Evolutionary conservation across 345 rosid genomes (phyloP), one percentile per base, ranked within the genome.

Genomic region (Populus ilicifolia): DNA sequence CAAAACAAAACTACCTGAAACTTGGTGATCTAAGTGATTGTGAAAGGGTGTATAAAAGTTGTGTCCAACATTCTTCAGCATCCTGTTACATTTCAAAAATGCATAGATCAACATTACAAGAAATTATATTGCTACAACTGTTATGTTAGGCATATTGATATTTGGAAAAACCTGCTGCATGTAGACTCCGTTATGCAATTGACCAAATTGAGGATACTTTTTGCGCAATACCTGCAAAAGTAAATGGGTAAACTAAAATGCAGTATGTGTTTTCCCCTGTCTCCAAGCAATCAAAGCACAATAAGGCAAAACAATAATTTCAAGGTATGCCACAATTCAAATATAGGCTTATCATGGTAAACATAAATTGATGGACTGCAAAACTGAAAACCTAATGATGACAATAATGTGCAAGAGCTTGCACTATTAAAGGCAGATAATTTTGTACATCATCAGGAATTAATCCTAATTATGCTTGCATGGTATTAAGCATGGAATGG

Each of bases 11-110:
- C 78, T 79, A 87, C 96, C 87, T 85, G 83, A 88, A 78, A 82
- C 74, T 82, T 29, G 91, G 86, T 71, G 97, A 72, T 82, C 90
- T 81, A 43, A 96, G 92, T 72, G 97, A 90, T 83, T 89, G 99
- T 25, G 99, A 93, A 81, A 93, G 97, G 13, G 97, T 93, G 86
- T 90, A 92, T 46, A 96, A 78, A 79, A 96, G 92, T 78, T 93
- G 99, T 17, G 97, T 88, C 99, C 99, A 96, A 84, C 99, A 96
- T 84, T 93, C 99, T 84, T 96, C 99, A 77, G 98, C 98, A 85
- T 93, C 99, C 98, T 96, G 89, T 80, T 12, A 70, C 6, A 83
- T 48, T 78, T 68, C 76, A 48, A 69, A 33, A 29, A 50, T 16
- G 61, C 9, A 82, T 18, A 54, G 63, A 75, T 74, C 66, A 80